phyloP scores from a whole-genome alignment of 2,329 filamentous ascomycete genomes.

The Colletotrichum lindemuthianum region DNA sequence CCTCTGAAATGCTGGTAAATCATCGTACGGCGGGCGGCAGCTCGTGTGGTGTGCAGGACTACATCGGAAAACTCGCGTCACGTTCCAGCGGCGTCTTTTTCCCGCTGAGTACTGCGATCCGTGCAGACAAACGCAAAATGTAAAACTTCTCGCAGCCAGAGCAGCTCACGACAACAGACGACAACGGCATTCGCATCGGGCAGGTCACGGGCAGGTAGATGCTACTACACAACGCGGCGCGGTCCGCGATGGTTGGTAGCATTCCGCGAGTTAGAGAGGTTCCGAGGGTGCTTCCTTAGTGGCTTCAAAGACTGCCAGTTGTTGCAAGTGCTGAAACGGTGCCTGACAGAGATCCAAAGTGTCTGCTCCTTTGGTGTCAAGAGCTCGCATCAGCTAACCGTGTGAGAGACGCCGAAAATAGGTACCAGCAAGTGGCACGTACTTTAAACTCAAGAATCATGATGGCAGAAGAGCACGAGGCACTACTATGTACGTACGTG shows the following conservation, averaged over 20 bases:
- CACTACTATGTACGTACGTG: neutral
- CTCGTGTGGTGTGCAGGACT: too few relatives aligned
- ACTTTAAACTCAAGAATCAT: neutral
- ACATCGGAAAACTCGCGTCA: too few relatives aligned
- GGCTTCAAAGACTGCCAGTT: neutral
- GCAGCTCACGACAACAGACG: slow-evolving; percentile 12
- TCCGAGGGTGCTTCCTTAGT: slow-evolving; percentile 7
- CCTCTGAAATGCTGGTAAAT: too few relatives aligned
- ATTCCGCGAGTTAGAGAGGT: neutral
- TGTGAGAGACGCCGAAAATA: slow-evolving; percentile 26
- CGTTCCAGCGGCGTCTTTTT: too few relatives aligned
- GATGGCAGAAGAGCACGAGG: slow-evolving; percentile 1
- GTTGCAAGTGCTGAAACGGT: slow-evolving; percentile 26
- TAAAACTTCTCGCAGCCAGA: neutral
- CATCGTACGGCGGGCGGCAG: too few relatives aligned
- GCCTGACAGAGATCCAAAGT: slow-evolving; percentile 25
- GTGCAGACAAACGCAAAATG: slow-evolving; percentile 1
- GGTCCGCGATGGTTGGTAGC: too few relatives aligned
- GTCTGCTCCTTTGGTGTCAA: neutral
- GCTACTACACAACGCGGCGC: neutral
- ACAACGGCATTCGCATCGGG: neutral
- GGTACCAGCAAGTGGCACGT: slow-evolving; percentile 20
- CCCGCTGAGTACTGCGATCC: slow-evolving; percentile 2
- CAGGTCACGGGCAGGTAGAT: neutral
- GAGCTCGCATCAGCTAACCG: slow-evolving; percentile 9